Base-by-base conservation (phyloP, 805 yeast species). In the Yamadazyma laniorum region DNA sequence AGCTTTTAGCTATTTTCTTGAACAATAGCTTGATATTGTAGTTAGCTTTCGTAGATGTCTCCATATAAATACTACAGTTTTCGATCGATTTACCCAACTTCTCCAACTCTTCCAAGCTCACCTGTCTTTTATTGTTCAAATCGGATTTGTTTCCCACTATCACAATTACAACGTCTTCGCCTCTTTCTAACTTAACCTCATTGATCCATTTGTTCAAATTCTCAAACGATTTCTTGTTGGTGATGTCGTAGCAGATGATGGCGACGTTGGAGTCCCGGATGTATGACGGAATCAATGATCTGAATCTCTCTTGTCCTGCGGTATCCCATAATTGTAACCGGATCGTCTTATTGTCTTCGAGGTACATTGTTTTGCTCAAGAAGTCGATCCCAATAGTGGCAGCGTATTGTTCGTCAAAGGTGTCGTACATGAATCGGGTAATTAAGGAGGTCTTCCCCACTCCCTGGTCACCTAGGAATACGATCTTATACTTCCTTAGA, bases 361-460 rank as follows among this genome's bases (percentile, higher is more conserved):
- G 70, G 60, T 93, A 93, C 95, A 88, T 87, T 4, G 96, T 89
- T 56, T 86, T 91, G 27, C 95, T 85, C 49, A 93, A 75, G 56
- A 93, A 93, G 59, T 93, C 98, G 45, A 93, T 93, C 18, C 99
- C 99, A 38, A 93, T 89, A 0, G 99, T 91, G 13, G 99, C 98
- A 0, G 88, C 88, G 58, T 93, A 93, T 58, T 90, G 95, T 26
- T 93, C 91, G 61, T 91, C 97, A 61, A 91, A 91, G 14, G 96
- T 85, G 59, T 93, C 98, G 59, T 91, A 91, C 98, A 91, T 91
- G 67, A 93, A 91, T 48, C 98, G 73, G n/a, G 98, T 90, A 50
- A 91, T 87, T 44, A 91, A 74, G 2, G 98, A 91, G 4, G 99
- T 91, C 60, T 91, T 91, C 29, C 99, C 99, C 28, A 91, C 98